Conservation (phyloP, 2,329 filamentous ascomycete species). For the Sclerotinia spermophila region DNA sequence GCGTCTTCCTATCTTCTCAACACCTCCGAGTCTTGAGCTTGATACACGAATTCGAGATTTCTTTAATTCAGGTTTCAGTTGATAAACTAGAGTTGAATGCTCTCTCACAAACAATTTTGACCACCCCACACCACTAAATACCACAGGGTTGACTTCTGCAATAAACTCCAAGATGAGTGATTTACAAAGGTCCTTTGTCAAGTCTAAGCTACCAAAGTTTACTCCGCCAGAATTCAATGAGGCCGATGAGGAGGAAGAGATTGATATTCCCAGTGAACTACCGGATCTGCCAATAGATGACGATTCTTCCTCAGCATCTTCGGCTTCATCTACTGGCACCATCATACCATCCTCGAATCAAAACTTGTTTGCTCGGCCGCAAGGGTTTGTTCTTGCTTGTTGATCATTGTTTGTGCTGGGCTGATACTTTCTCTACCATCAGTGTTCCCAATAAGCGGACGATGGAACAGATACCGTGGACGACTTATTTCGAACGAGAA, state of each 20-base stretch:
- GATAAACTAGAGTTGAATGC: not conserved
- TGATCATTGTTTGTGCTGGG: not conserved
- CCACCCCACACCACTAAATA: not conserved
- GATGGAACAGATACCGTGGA: conserved; percentile 59
- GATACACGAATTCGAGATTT: not conserved
- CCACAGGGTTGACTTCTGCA: not conserved
- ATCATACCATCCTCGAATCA: conserved; percentile 74
- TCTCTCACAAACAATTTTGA: not conserved
- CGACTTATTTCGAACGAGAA: conserved; percentile 85
- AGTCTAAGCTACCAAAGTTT: conserved; percentile 63
- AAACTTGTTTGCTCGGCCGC: conserved; percentile 68
- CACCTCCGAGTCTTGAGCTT: not conserved
- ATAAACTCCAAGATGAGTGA: conserved; percentile 61
- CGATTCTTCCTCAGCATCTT: conserved; percentile 69
- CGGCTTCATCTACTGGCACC: conserved; percentile 85
- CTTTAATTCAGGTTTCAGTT: not conserved
- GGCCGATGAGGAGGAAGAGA: conserved; percentile 45
- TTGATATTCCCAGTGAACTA: conserved; percentile 38
- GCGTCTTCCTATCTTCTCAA: not conserved
- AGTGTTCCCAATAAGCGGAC: conserved; percentile 36
- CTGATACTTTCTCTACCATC: conserved; percentile 20
- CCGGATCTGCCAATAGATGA: conserved; percentile 48
- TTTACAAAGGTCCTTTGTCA: conserved; percentile 74
- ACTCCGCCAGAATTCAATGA: conserved; percentile 54
- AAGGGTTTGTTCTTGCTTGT: conserved; percentile 50